phyloP scores from a whole-genome alignment of 2,329 filamentous ascomycete genomes.

The Blastomyces gilchristii region DNA sequence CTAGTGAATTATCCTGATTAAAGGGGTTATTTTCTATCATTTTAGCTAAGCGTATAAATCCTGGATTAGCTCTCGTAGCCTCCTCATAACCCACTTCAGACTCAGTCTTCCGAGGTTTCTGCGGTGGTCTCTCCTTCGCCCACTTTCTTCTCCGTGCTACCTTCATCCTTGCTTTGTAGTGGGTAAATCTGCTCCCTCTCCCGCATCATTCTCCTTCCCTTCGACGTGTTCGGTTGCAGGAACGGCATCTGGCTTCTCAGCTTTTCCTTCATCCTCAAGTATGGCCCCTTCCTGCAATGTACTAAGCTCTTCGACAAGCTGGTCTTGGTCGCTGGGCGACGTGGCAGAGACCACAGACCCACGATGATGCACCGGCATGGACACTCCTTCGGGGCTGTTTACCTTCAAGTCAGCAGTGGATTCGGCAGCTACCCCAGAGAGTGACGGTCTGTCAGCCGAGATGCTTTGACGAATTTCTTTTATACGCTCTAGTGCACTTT shows the following conservation, averaged over 20 bases:
- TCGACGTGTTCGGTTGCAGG: not conserved
- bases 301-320: constrained; percentile 29
- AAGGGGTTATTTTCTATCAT: not conserved
- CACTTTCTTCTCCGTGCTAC: constrained; percentile 11
- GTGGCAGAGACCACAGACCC: constrained; percentile 28
- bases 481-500: not conserved
- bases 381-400: constrained; percentile 22
- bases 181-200: constrained; percentile 14
- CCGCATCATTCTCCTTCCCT: constrained; percentile 18
- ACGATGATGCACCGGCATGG: constrained; percentile 30
- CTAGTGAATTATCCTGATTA: not conserved
- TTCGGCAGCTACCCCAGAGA: constrained; percentile 28
- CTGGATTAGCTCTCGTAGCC: not conserved
- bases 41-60: not conserved
- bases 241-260: not conserved
- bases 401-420: constrained; percentile 32
- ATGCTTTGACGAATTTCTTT: constrained; percentile 1
- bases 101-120: not conserved
- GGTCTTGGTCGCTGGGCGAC: constrained; percentile 26
- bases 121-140: constrained; percentile 8
- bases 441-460: constrained; percentile 1
- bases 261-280: constrained; percentile 21
- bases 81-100: not conserved
- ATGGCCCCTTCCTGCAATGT: constrained; percentile 26
- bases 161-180: constrained; percentile 13